Percentiles rank a stretch among this genome's conserved stretches.
These are phyloP conservation scores for Bruguiera gymnorhiza DNA, from an alignment of 345 rosid species.

Conservation along the genomic window DNA sequence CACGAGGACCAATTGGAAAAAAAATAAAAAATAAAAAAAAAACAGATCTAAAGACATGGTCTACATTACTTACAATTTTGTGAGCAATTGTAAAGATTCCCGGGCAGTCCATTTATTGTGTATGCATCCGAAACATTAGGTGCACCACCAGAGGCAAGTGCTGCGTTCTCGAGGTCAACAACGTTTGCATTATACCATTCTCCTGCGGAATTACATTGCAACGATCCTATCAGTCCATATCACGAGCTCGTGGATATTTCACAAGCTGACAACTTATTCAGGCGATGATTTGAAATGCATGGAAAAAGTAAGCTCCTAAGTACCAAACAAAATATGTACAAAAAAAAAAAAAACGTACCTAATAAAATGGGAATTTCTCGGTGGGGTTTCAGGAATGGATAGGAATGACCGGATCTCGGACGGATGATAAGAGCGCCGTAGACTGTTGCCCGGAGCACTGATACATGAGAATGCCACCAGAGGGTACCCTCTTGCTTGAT, in stretches of 20 bases:
- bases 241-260: no score
- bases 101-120: constrained; percentile 87
- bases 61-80: constrained; percentile 36
- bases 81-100: constrained; percentile 85
- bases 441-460: constrained; percentile 75
- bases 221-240: background rate
- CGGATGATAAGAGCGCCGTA: constrained; percentile 79
- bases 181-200: constrained; percentile 93
- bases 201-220: constrained; percentile 33
- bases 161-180: constrained; percentile 52
- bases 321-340: no score
- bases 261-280: no score
- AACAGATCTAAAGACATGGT: no score
- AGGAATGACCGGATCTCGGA: constrained; percentile 52
- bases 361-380: constrained; percentile 68
- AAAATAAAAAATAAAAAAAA: no score
- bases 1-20: no score
- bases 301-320: no score
- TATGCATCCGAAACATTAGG: constrained; percentile 72
- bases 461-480: constrained; percentile 92
- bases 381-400: constrained; percentile 78
- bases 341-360: constrained; percentile 37
- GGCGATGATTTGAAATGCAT: no score
- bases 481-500: constrained; percentile 77
- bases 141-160: constrained; percentile 48